Percentiles rank a stretch among this genome's conserved stretches.
These are phyloP conservation scores for Cladophialophora carrionii DNA, from an alignment of 2,329 filamentous ascomycete genomes.

Conservation along the genomic window DNA sequence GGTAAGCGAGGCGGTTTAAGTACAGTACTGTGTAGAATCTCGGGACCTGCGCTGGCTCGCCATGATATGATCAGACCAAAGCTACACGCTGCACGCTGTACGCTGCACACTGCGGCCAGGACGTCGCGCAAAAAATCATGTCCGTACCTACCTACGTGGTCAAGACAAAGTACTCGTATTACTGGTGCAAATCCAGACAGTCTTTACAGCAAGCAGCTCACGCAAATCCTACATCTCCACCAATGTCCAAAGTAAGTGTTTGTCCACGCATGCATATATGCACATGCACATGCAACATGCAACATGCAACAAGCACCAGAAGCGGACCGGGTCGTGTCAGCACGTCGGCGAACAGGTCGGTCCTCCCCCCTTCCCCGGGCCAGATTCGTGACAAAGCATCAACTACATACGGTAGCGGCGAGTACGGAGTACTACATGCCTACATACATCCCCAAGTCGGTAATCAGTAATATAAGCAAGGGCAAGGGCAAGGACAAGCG, in stretches of 20 bases:
- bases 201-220: background rate
- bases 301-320: no score
- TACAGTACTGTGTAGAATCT: background rate
- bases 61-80: no score
- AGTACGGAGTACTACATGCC: no score
- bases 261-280: background rate
- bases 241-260: background rate
- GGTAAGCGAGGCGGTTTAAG: constrained; percentile 11
- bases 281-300: background rate
- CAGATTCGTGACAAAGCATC: background rate
- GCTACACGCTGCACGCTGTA: no score
- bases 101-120: no score
- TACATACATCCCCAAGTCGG: background rate
- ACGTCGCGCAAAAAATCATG: no score
- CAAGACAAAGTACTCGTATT: no score
- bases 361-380: no score
- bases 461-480: background rate
- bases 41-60: background rate
- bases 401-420: no score
- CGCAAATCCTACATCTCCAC: background rate
- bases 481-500: background rate
- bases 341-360: background rate
- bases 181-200: no score
- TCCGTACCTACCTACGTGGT: no score
- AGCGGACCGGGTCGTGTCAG: constrained; percentile 4